Evolutionary conservation across 768 basidiomycete species (phyloP).

Genomic region (Agrocybe praecox): DNA sequence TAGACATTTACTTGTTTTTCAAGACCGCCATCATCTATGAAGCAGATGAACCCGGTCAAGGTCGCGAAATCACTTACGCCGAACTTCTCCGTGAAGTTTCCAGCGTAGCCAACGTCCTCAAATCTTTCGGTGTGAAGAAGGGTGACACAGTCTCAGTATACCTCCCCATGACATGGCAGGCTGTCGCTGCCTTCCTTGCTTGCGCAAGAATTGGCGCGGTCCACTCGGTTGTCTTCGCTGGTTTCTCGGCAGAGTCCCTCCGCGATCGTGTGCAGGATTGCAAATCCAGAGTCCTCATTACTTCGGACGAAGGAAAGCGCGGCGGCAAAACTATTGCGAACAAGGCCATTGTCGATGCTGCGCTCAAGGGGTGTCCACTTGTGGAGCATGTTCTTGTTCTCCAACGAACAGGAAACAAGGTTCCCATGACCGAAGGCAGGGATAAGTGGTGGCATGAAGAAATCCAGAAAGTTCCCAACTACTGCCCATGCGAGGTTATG

Average conservation of each 20-base stretch:
- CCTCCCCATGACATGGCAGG: slow-evolving; percentile 94
- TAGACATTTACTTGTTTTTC: not conserved
- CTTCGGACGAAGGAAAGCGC: slow-evolving; percentile 90
- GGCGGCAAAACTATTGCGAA: slow-evolving; percentile 96
- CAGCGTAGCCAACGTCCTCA: slow-evolving; percentile 89
- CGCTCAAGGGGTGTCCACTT: slow-evolving; percentile 78
- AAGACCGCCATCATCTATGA: slow-evolving; percentile 98
- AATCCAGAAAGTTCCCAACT: slow-evolving; percentile 76
- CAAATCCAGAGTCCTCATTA: slow-evolving; percentile 88
- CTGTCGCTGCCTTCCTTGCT: slow-evolving; percentile 95
- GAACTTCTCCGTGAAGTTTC: slow-evolving; percentile 92
- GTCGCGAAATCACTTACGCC: slow-evolving; percentile 74
- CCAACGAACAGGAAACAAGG: slow-evolving; percentile 80
- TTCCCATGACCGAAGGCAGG: slow-evolving; percentile 80
- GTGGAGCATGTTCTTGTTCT: slow-evolving; percentile 94
- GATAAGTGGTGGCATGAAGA: slow-evolving; percentile 99
- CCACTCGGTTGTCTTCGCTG: slow-evolving; percentile 97
- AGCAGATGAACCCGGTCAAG: slow-evolving; percentile 90
- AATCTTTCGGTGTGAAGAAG: slow-evolving; percentile 87
- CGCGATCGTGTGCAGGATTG: slow-evolving; percentile 93
- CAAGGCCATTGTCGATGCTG: slow-evolving; percentile 91
- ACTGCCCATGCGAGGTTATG: slow-evolving; percentile 90
- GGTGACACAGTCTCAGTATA: slow-evolving; percentile 95
- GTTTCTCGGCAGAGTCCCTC: slow-evolving; percentile 93
- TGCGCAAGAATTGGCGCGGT: slow-evolving; percentile 97